phyloP scores from a whole-genome alignment of 805 yeast genomes.

The Jamesozyma rosinii region DNA sequence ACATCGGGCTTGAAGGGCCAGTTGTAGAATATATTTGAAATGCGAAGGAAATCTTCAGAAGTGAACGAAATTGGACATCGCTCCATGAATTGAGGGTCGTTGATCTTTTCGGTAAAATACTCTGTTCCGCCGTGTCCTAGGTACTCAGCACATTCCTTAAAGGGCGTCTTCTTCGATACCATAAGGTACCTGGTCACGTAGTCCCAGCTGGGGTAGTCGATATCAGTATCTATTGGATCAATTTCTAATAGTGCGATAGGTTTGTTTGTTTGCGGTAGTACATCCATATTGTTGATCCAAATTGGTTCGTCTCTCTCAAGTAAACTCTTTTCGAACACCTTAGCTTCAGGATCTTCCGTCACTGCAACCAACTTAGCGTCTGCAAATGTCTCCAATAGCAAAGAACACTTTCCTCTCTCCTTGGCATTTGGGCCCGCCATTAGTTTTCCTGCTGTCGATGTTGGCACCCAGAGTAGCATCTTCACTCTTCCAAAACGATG shows the following conservation, averaged over 20 bases:
- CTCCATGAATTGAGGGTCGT: conserved; percentile 33
- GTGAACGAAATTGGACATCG: conserved; percentile 43
- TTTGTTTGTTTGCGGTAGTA: conserved; percentile 16
- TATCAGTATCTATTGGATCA: conserved; percentile 36
- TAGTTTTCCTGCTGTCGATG: conserved; percentile 51
- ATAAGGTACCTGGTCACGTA: conserved; percentile 55
- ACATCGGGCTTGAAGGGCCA: conserved; percentile 86
- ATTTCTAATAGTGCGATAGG: conserved; percentile 52
- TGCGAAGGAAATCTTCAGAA: conserved; percentile 42
- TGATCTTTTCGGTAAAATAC: conserved; percentile 33
- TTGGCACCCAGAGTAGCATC: conserved; percentile 61
- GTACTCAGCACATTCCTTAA: conserved; percentile 39
- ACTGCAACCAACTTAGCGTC: conserved; percentile 50
- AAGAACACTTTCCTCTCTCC: conserved; percentile 52
- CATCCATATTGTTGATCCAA: conserved; percentile 25
- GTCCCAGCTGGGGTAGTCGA: conserved; percentile 54
- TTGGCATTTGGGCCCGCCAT: conserved; percentile 45
- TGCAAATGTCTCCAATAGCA: conserved; percentile 56
- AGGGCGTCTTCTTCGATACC: conserved; percentile 38
- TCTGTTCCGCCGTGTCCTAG: conserved; percentile 79
- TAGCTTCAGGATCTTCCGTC: conserved; percentile 15
- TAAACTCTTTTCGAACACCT: conserved; percentile 13
- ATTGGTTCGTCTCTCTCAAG: conserved; percentile 27
- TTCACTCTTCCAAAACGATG: conserved; percentile 64
- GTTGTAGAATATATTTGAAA: conserved; percentile 44